A percentile compares a stretch with the other conserved stretches of the same genome.
Evolutionary conservation across 805 yeast species (phyloP).

Genomic region (fission yeast (Schizosaccharomyces pombe)): ASM294v3 CU329670.1:1030001-1030500

Average conservation of each 20-base stretch:
- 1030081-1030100: too few relatives aligned
- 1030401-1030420: conserved; percentile 71
- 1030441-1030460: not conserved
- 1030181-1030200: too few relatives aligned
- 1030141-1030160: too few relatives aligned
- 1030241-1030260: not conserved
- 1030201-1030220: too few relatives aligned
- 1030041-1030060: too few relatives aligned
- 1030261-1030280: not conserved
- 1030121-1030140: too few relatives aligned
- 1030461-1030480: not conserved
- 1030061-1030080: too few relatives aligned
- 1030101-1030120: too few relatives aligned
- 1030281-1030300: not conserved
- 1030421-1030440: conserved; percentile 26
- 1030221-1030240: not conserved
- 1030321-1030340: not conserved
- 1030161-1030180: too few relatives aligned
- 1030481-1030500: not conserved
- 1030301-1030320: not conserved
- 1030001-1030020: too few relatives aligned
- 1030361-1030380: conserved; percentile 41
- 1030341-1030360: not conserved
- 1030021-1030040: too few relatives aligned
- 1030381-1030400: conserved; percentile 88